Conservation (phyloP, 352 stramenopile species). For the Elongisporangium anandrum region DNA sequence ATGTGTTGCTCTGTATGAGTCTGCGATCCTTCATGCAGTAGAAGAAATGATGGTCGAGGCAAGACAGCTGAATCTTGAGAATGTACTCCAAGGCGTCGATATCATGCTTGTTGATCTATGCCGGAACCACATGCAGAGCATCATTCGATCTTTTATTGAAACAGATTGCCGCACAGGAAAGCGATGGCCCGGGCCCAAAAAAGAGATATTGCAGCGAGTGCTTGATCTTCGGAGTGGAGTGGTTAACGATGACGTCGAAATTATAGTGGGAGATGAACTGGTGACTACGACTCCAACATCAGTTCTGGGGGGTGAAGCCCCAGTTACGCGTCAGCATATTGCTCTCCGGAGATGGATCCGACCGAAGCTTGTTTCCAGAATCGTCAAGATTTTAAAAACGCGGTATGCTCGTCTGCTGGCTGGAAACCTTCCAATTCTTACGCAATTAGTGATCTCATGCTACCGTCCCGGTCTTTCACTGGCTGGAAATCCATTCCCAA, state of each 20-base stretch:
- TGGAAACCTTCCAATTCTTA: constrained; percentile 29
- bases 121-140: constrained; percentile 54
- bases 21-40: constrained; percentile 29
- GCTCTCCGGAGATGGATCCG: constrained; percentile 44
- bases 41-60: constrained; percentile 26
- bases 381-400: constrained; percentile 35
- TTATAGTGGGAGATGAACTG: background rate
- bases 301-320: constrained; percentile 5
- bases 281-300: background rate
- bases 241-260: background rate
- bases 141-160: constrained; percentile 41
- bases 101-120: constrained; percentile 42
- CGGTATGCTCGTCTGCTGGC: constrained; percentile 37
- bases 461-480: constrained; percentile 18
- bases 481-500: constrained; percentile 32
- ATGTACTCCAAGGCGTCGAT: constrained; percentile 39
- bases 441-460: constrained; percentile 14
- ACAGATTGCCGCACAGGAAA: constrained; percentile 39
- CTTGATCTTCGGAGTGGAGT: background rate
- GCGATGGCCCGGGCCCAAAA: constrained; percentile 17
- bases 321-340: constrained; percentile 36
- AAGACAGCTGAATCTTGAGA: constrained; percentile 18
- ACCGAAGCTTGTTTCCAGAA: constrained; percentile 34
- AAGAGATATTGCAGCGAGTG: constrained; percentile 19
- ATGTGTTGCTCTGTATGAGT: constrained; percentile 42